Percentiles rank a stretch among this genome's conserved stretches.
Conservation (phyloP, 139 green algal species). For the Coelastrella sp. region DNA sequence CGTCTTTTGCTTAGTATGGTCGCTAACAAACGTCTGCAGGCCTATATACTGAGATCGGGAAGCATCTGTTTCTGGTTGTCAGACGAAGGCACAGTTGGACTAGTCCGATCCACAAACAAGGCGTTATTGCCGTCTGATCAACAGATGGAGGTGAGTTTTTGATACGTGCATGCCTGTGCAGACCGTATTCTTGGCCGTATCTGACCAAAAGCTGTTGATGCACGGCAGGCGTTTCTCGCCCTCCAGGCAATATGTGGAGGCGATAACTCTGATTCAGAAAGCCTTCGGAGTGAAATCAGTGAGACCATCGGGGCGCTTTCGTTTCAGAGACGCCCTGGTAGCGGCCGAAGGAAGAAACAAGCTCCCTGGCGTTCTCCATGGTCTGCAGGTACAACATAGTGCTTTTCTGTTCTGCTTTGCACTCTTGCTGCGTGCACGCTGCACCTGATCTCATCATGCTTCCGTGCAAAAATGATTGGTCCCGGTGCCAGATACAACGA, state of each 20-base stretch:
- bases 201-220: background rate
- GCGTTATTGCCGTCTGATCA: background rate
- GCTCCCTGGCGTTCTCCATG: background rate
- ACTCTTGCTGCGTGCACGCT: too few relatives aligned
- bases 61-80: background rate
- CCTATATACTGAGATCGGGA: background rate
- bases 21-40: too few relatives aligned
- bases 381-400: background rate
- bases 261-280: constrained; percentile 31
- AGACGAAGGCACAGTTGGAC: background rate
- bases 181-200: background rate
- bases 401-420: too few relatives aligned
- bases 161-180: background rate
- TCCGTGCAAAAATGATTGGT: background rate
- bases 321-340: background rate
- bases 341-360: constrained; percentile 14
- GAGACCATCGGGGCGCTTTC: background rate
- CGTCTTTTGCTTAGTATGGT: too few relatives aligned
- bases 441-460: background rate
- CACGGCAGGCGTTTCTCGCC: background rate
- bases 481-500: background rate
- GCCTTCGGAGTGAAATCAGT: constrained; percentile 15
- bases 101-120: background rate
- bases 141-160: background rate
- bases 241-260: background rate